Base-by-base conservation (phyloP, 2,329 filamentous ascomycete genomes). In the Nannizziopsis barbatae region DNA sequence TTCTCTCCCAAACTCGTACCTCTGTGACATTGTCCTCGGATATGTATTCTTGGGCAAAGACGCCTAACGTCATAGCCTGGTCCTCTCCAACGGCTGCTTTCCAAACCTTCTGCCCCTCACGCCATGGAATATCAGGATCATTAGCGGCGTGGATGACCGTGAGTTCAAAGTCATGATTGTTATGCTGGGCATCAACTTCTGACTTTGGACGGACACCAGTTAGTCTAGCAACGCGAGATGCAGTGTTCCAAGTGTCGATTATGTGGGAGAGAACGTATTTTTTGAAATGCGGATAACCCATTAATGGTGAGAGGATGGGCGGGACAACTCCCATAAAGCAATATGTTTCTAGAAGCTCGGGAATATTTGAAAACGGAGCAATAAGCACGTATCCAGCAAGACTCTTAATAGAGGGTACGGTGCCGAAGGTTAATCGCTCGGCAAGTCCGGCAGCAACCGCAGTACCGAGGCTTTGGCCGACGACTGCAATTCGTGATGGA, bases 401-500 rank as follows among this genome's bases (percentile, higher is more conserved):
- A 65, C 53, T 22, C 63, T 59, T 36, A 64, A 54, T 3, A 73
- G 75, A 47, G 71, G 67, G 44, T 71, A 60, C 50, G 2, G 63
- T 61, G 11, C 64, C 62, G 45, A 67, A 67, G n/a, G 78, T 75
- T 57, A 84, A 89, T 48, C 79, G 75, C 58, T 94, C 81, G 1
- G 79, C 81, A 1, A 86, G 79, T 2, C 80, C 89, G 40, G 81
- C 76, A 5, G 83, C 80, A 1, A 95, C 85, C 0, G 86, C 89
- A 0, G 90, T 95, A 18, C 90, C 90, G 0, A 96, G 75, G 58
- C 84, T 92, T 58, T 95, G 89, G 14, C 89, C 90, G 2, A 93
- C 70, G 22, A 95, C 72, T 2, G 90, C 79, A 53, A 95, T 92
- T 20, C 80, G 80, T 35, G 76, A 74, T 0, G 86, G 69, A 0